These are phyloP conservation scores for Arthrobotrys sinensis DNA, from an alignment of 2,329 filamentous ascomycete genomes.

Conservation along the genomic window DNA sequence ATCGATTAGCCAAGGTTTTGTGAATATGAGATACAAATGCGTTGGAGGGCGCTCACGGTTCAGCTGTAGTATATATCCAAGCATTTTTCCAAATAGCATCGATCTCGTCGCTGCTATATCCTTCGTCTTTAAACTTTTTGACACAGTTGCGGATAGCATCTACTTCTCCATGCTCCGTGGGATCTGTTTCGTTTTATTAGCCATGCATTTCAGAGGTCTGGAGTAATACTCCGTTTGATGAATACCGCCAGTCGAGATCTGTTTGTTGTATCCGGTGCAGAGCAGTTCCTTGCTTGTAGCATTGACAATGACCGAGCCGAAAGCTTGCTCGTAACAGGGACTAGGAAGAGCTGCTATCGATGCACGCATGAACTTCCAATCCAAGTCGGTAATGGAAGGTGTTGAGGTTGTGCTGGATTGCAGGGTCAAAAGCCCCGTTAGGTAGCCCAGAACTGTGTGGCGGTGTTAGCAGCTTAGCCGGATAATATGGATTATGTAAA, in stretches of 20 bases:
- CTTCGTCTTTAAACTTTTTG: slow-evolving; percentile 39
- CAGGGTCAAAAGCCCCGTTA: slow-evolving; percentile 30
- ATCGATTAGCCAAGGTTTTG: not conserved
- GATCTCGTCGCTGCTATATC: slow-evolving; percentile 38
- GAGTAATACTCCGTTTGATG: not conserved
- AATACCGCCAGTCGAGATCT: slow-evolving; percentile 23
- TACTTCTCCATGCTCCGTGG: slow-evolving; percentile 51
- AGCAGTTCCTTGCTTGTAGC: slow-evolving; percentile 44
- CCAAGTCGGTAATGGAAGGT: slow-evolving; percentile 32
- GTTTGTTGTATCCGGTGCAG: slow-evolving; percentile 52
- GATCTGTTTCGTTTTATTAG: slow-evolving; percentile 21
- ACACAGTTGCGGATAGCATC: slow-evolving; percentile 55
- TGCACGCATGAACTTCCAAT: slow-evolving; percentile 55
- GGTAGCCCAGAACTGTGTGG: slow-evolving; percentile 32
- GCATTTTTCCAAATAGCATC: slow-evolving; percentile 48
- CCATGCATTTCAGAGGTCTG: not conserved
- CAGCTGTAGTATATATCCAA: slow-evolving; percentile 58
- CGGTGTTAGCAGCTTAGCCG: not conserved
- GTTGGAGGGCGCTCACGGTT: slow-evolving; percentile 31
- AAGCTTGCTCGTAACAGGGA: slow-evolving; percentile 53
- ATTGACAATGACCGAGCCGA: slow-evolving; percentile 55
- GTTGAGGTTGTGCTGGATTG: slow-evolving; percentile 18
- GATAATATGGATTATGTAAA: not conserved
- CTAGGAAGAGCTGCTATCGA: slow-evolving; percentile 51
- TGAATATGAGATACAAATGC: not conserved